These are phyloP conservation scores for Neospermospora avenae DNA, from an alignment of 2,329 filamentous ascomycete genomes.

Conservation along the genomic window DNA sequence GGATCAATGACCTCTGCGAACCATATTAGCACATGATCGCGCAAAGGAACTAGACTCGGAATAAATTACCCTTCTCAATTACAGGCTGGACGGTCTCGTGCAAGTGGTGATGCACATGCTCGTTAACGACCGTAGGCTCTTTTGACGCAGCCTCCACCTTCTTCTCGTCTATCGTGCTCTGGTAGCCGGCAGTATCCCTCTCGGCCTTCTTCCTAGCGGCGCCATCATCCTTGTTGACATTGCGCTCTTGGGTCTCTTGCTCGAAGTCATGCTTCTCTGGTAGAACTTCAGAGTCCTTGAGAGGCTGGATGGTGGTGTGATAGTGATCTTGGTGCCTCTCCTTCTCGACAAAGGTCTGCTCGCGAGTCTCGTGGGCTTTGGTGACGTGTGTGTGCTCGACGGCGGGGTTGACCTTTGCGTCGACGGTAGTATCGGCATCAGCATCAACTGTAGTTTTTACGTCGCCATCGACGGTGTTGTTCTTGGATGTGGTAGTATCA, in stretches of 20 bases:
- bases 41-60: too few species aligned
- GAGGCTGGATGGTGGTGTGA: slow-evolving; percentile 64
- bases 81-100: slow-evolving; percentile 58
- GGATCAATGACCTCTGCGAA: slow-evolving; percentile 56
- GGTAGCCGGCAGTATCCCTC: slow-evolving; percentile 51
- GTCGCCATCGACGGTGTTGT: background rate
- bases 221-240: slow-evolving; percentile 53
- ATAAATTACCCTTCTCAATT: slow-evolving; percentile 49
- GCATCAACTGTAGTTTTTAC: background rate
- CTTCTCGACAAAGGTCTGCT: slow-evolving; percentile 57
- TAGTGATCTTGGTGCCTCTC: slow-evolving; percentile 70
- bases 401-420: slow-evolving; percentile 14
- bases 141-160: slow-evolving; percentile 37
- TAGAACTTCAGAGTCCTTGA: slow-evolving; percentile 48
- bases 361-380: slow-evolving; percentile 53
- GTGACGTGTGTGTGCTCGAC: slow-evolving; percentile 25
- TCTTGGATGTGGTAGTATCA: background rate
- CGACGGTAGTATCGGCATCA: slow-evolving; percentile 18
- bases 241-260: slow-evolving; percentile 53
- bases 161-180: slow-evolving; percentile 43
- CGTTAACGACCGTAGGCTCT: slow-evolving; percentile 49
- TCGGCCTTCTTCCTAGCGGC: slow-evolving; percentile 44
- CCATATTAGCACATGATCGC: too few species aligned
- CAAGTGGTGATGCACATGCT: slow-evolving; percentile 57
- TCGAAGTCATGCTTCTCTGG: slow-evolving; percentile 60